Percentiles rank a stretch among this genome's conserved stretches.
Conservation (phyloP, 495 filamentous ascomycete species). For the Chaetomium cochliodes region DNA sequence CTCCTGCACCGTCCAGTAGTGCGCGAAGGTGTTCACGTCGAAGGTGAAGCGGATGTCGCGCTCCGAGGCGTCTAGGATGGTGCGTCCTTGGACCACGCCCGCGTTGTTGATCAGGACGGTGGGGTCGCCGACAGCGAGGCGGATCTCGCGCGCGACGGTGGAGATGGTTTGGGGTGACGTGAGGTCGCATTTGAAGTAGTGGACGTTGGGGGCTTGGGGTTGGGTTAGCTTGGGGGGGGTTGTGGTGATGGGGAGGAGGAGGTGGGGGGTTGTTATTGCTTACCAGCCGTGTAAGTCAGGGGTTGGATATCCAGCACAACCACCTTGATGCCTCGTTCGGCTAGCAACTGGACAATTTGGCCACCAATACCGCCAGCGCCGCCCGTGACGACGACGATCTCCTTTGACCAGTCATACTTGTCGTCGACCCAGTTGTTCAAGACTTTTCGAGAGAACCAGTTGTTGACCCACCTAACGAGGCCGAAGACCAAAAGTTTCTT, state of each 20-base stretch:
- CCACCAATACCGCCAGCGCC: conserved; percentile 69
- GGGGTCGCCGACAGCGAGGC: conserved; percentile 57
- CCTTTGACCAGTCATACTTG: conserved; percentile 64
- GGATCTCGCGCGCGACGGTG: conserved; percentile 49
- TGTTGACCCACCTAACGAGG: conserved; percentile 48
- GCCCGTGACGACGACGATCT: conserved; percentile 70
- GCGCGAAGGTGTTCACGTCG: conserved; percentile 68
- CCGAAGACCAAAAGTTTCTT: conserved; percentile 51
- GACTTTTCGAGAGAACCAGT: conserved; percentile 51
- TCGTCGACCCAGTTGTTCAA: conserved; percentile 63
- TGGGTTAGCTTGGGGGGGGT: neutral
- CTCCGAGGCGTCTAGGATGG: conserved; percentile 58
- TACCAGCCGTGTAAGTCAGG: conserved; percentile 56
- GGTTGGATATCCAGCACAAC: conserved; percentile 69
- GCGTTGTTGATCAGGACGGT: conserved; percentile 78
- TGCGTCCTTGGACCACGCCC: conserved; percentile 60
- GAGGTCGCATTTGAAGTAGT: conserved; percentile 66
- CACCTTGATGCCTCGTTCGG: conserved; percentile 57
- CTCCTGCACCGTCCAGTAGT: conserved; percentile 62
- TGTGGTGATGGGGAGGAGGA: conserved; percentile 6
- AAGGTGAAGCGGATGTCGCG: conserved; percentile 62
- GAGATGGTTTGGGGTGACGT: conserved; percentile 52
- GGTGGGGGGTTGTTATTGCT: conserved; percentile 37
- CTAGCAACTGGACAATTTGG: conserved; percentile 59
- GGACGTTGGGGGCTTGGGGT: conserved; percentile 49